Conservation (phyloP, 2,329 filamentous ascomycete species). For the Trichoderma simmonsii region DNA sequence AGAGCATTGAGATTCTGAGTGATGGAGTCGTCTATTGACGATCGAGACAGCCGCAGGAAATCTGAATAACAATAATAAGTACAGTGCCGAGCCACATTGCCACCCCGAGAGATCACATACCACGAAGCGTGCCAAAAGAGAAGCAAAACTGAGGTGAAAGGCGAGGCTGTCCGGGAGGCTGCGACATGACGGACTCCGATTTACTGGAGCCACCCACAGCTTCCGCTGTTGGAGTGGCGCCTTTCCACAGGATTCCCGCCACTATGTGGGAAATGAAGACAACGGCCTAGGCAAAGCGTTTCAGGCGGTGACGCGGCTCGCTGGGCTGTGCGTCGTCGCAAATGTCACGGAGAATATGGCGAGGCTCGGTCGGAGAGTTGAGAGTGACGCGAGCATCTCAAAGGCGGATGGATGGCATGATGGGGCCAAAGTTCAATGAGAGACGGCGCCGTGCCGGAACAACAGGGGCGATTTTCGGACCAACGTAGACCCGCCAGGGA, state of each 20-base stretch:
- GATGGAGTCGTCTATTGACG: constrained; percentile 88
- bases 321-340: constrained; percentile 10
- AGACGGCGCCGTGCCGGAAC: constrained; percentile 9
- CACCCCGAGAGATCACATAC: constrained; percentile 41
- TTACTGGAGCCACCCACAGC: constrained; percentile 32
- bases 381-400: constrained; percentile 2
- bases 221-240: constrained; percentile 38
- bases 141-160: constrained; percentile 78
- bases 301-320: constrained; percentile 5
- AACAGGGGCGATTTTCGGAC: constrained; percentile 9
- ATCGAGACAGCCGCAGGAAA: constrained; percentile 82
- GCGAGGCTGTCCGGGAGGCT: constrained; percentile 44
- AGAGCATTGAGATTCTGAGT: constrained; percentile 89
- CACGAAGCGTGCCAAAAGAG: constrained; percentile 64
- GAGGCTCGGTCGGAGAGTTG: neutral
- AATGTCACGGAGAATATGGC: neutral
- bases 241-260: constrained; percentile 51
- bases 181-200: constrained; percentile 42
- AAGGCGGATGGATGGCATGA: constrained; percentile 10
- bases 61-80: constrained; percentile 55
- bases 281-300: neutral
- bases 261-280: constrained; percentile 33
- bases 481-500: constrained; percentile 9
- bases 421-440: neutral
- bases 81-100: neutral